Conservation (phyloP, 2,329 filamentous ascomycete genomes). For the Capronia coronata region DNA sequence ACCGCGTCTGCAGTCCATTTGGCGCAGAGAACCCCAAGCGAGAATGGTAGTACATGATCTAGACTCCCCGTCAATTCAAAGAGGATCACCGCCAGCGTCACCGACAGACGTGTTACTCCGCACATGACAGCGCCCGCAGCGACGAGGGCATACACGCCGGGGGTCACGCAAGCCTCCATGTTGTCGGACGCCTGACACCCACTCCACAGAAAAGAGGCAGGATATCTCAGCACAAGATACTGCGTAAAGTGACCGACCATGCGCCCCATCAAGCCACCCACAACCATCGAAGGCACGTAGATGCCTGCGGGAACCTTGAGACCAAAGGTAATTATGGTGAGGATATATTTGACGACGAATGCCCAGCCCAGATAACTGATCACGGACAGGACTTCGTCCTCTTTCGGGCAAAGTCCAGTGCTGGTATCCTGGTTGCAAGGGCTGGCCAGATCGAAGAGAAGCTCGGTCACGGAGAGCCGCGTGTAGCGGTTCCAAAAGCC, state of each 20-base stretch:
- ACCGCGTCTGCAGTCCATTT: conserved; percentile 98
- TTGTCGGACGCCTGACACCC: conserved; percentile 54
- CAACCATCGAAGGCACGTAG: conserved; percentile 98
- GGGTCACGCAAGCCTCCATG: conserved; percentile 80
- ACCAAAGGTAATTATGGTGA: conserved; percentile 88
- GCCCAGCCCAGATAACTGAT: conserved; percentile 66
- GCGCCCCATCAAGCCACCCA: conserved; percentile 84
- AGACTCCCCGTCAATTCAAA: conserved; percentile 94
- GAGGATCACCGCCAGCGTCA: conserved; percentile 88
- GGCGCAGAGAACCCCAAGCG: conserved; percentile 81
- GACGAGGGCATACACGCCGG: conserved; percentile 92
- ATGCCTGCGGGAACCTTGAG: conserved; percentile 96
- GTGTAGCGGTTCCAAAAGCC: conserved; percentile 94
- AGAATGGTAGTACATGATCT: conserved; percentile 92
- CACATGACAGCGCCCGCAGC: conserved; percentile 97
- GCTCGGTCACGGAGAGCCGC: conserved; percentile 79
- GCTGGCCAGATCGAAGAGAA: conserved; percentile 82
- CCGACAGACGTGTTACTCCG: conserved; percentile 85
- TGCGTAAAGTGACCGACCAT: conserved; percentile 82
- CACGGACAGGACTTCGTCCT: conserved; percentile 71
- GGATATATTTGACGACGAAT: conserved; percentile 79
- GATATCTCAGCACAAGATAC: conserved; percentile 68
- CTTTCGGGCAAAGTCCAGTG: conserved; percentile 72
- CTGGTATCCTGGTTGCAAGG: conserved; percentile 69
- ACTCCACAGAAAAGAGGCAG: conserved; percentile 65